These are phyloP conservation scores for Hymenoscyphus scutula DNA, from an alignment of 2,329 filamentous ascomycete genomes.

Conservation along the genomic window DNA sequence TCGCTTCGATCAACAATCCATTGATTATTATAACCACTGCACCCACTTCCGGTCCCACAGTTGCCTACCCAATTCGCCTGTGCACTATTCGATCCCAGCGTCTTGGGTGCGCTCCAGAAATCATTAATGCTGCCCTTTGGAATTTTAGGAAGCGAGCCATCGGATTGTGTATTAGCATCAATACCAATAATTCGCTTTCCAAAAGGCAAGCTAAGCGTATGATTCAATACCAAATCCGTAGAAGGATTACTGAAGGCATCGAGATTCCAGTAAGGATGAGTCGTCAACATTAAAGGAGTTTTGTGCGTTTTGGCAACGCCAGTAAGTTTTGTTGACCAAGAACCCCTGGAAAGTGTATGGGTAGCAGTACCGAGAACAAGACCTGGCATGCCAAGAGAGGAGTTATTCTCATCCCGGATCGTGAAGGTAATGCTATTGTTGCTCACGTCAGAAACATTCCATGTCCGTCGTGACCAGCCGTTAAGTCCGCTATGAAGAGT, in stretches of 20 bases:
- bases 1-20: constrained; percentile 44
- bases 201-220: constrained; percentile 70
- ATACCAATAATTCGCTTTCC: constrained; percentile 64
- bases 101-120: constrained; percentile 76
- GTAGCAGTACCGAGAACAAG: constrained; percentile 60
- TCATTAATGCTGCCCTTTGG: constrained; percentile 66
- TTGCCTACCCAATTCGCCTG: constrained; percentile 63
- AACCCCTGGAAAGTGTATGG: constrained; percentile 60
- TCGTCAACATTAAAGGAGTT: constrained; percentile 77
- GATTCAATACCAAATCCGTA: constrained; percentile 59
- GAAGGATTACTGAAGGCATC: constrained; percentile 74
- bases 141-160: constrained; percentile 68
- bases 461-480: constrained; percentile 69
- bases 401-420: constrained; percentile 56
- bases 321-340: constrained; percentile 70
- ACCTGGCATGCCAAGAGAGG: constrained; percentile 58
- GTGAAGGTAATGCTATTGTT: constrained; percentile 61
- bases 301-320: constrained; percentile 67
- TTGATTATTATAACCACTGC: constrained; percentile 70
- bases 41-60: constrained; percentile 75
- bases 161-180: constrained; percentile 70
- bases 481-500: constrained; percentile 64
- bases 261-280: constrained; percentile 65
- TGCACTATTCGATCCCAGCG: constrained; percentile 66
- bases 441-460: constrained; percentile 56